Evolutionary conservation across 768 basidiomycete genomes (phyloP).

Genomic region (Chalciporus sphaerocephalus): DNA sequence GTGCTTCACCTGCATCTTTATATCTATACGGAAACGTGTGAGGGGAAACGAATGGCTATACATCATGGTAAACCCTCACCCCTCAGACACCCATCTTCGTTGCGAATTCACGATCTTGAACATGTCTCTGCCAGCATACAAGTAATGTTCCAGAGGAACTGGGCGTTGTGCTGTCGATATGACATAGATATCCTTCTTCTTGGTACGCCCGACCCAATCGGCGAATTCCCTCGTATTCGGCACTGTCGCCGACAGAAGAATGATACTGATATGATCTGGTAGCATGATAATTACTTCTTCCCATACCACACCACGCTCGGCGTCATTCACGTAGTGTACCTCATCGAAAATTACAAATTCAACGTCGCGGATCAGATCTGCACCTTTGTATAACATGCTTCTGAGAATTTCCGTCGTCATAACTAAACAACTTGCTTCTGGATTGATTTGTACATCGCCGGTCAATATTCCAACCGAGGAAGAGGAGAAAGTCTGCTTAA

Average conservation of each 20-base stretch:
- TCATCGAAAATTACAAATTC: slow-evolving; percentile 99
- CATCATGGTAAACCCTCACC: slow-evolving; percentile 42
- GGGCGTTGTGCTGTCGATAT: slow-evolving; percentile 95
- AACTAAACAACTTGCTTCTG: slow-evolving; percentile 93
- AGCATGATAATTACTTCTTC: slow-evolving; percentile 99
- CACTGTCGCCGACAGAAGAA: slow-evolving; percentile 93
- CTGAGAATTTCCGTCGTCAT: slow-evolving; percentile 98
- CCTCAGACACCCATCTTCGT: slow-evolving; percentile 66
- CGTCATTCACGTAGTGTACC: slow-evolving; percentile 98
- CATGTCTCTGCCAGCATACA: slow-evolving; percentile 90
- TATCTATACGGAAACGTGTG: slow-evolving; percentile 48
- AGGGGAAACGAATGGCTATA: background rate
- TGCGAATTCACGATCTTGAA: slow-evolving; percentile 89
- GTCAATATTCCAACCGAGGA: slow-evolving; percentile 93
- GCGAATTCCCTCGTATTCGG: slow-evolving; percentile 98
- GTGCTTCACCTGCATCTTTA: slow-evolving; percentile 83
- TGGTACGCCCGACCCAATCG: slow-evolving; percentile 98
- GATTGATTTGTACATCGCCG: slow-evolving; percentile 98
- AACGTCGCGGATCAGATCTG: slow-evolving; percentile 96
- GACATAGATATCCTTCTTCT: slow-evolving; percentile 99
- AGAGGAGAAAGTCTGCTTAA: slow-evolving; percentile 92
- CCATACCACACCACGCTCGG: slow-evolving; percentile 99
- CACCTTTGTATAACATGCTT: slow-evolving; percentile 98
- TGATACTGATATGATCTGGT: slow-evolving; percentile 97
- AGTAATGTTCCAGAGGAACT: slow-evolving; percentile 93